Percentiles rank a stretch among this genome's conserved stretches.
Evolutionary conservation across 768 basidiomycete species (phyloP).

Genomic region (Boletus subcaerulescens): DNA sequence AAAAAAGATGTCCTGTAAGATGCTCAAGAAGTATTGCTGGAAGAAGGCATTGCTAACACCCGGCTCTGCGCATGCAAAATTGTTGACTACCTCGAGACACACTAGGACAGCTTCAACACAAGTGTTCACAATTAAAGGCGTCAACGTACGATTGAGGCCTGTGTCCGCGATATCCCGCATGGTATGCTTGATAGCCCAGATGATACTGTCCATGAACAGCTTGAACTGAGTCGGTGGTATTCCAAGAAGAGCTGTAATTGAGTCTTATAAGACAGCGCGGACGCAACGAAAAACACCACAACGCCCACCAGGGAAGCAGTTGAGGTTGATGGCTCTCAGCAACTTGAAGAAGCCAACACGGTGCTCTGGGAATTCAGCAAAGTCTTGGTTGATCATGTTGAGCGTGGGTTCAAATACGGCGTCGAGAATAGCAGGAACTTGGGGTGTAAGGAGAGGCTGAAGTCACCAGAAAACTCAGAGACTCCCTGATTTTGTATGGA

Average conservation of each 20-base stretch:
- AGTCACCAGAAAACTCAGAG: constrained; percentile 8
- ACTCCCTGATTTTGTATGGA: neutral
- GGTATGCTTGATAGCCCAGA: constrained; percentile 99
- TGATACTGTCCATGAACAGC: constrained; percentile 95
- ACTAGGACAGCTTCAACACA: constrained; percentile 45
- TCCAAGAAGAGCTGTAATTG: constrained; percentile 59
- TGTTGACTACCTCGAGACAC: constrained; percentile 91
- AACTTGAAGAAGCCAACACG: constrained; percentile 97
- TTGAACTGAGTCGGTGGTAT: constrained; percentile 94
- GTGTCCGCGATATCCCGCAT: constrained; percentile 98
- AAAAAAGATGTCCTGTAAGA: constrained; percentile 95
- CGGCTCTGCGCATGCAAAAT: constrained; percentile 81
- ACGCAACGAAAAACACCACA: neutral
- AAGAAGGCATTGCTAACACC: constrained; percentile 89
- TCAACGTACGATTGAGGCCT: constrained; percentile 62
- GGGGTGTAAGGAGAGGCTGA: constrained; percentile 82
- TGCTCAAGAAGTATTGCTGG: constrained; percentile 91
- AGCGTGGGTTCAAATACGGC: constrained; percentile 97
- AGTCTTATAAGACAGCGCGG: neutral
- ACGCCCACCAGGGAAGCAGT: constrained; percentile 91
- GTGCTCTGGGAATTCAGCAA: constrained; percentile 97
- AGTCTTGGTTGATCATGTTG: constrained; percentile 99
- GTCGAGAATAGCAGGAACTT: constrained; percentile 92
- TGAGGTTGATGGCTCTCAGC: constrained; percentile 84
- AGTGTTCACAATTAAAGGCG: neutral